Conservation (phyloP, 148 eudicot species). For the Arctostaphylos glauca region DNA sequence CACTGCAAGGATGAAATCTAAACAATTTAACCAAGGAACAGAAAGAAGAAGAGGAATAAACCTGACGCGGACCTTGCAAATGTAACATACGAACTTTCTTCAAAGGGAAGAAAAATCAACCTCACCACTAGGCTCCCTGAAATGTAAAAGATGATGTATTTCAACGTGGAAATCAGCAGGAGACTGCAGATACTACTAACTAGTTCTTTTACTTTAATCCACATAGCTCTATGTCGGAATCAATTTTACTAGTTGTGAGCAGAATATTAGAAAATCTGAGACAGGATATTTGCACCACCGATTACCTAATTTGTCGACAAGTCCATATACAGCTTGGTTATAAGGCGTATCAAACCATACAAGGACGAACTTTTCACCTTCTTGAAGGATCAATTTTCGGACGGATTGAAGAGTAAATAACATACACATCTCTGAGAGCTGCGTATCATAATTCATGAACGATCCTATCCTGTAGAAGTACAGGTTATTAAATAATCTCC, state of each 20-base stretch:
- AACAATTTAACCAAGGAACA: not conserved
- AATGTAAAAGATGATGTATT: constrained; percentile 18
- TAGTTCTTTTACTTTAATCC: not conserved
- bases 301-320: constrained; percentile 94
- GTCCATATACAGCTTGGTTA: constrained; percentile 97
- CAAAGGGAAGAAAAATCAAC: constrained; percentile 92
- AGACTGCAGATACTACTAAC: not conserved
- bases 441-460: constrained; percentile 46
- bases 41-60: constrained; percentile 33
- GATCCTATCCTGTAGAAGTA: constrained; percentile 48
- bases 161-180: not conserved
- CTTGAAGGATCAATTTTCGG: constrained; percentile 90
- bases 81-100: constrained; percentile 89
- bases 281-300: constrained; percentile 8
- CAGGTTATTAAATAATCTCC: not conserved
- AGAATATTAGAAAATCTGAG: constrained; percentile 9
- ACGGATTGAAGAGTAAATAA: constrained; percentile 82
- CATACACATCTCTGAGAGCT: constrained; percentile 71
- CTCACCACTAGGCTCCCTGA: constrained; percentile 99
- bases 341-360: constrained; percentile 97
- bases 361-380: constrained; percentile 99
- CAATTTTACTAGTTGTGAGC: not conserved
- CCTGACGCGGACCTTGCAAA: constrained; percentile 99
- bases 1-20: constrained; percentile 1
- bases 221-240: not conserved